Conservation (phyloP, 2,329 filamentous ascomycete genomes). For the Fusarium sp. region DNA sequence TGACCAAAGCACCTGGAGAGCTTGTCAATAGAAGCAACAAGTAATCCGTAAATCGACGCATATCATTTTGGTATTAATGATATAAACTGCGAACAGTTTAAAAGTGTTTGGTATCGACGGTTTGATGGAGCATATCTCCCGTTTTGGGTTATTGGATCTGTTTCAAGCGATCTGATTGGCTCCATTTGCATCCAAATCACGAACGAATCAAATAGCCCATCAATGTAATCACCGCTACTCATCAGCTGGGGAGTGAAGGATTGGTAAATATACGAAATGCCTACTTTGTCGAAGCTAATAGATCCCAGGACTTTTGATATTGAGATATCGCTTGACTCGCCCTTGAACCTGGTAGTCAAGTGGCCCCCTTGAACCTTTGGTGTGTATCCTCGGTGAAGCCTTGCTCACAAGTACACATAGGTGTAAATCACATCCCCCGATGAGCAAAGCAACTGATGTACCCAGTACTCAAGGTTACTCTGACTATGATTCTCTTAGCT, state of each 20-base stretch:
- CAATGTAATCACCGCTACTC: slow-evolving; percentile 11
- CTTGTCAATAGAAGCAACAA: background rate
- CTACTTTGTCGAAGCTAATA: background rate
- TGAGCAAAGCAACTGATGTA: background rate
- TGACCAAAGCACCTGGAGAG: background rate
- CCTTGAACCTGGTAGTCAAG: background rate
- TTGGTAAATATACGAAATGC: background rate
- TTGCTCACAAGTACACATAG: background rate
- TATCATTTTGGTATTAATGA: too few relatives aligned
- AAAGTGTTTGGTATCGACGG: rapidly evolving
- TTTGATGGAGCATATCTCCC: background rate
- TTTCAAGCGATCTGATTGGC: background rate
- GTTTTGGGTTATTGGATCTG: background rate
- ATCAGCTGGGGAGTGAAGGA: background rate
- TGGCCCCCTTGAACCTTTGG: background rate
- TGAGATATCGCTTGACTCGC: background rate
- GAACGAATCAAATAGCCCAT: slow-evolving; percentile 23
- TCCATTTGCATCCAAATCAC: background rate
- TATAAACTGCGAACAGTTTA: rapidly evolving
- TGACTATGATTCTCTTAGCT: background rate
- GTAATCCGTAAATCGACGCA: background rate
- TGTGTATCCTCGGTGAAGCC: background rate
- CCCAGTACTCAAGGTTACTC: background rate
- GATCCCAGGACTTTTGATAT: background rate
- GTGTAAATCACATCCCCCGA: background rate